Evolutionary conservation across 1,284 basidiomycete genomes (phyloP).

Genomic region (Pseudozyma flocculosa): DNA sequence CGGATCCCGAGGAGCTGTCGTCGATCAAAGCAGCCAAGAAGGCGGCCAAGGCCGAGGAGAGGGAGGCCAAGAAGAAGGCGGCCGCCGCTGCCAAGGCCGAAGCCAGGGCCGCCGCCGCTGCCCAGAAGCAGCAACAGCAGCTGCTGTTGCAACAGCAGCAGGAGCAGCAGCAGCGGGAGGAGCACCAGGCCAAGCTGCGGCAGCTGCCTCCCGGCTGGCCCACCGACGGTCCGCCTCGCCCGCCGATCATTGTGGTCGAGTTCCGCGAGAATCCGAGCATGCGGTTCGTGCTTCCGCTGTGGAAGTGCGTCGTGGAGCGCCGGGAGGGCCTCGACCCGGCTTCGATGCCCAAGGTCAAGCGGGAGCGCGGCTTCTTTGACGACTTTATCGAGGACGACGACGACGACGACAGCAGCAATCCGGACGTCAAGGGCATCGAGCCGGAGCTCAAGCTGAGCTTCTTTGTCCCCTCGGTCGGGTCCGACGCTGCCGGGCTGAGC

Average conservation of each 20-base stretch:
- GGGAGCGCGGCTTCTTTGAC: constrained; percentile 34
- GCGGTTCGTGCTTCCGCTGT: constrained; percentile 53
- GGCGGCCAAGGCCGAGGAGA: constrained; percentile 38
- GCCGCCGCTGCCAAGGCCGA: constrained; percentile 23
- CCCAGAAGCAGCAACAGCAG: constrained; percentile 13
- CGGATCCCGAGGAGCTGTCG: constrained; percentile 9
- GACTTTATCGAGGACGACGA: constrained; percentile 29
- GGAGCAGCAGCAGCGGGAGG: constrained; percentile 10
- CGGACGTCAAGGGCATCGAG: constrained; percentile 21
- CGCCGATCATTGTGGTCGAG: constrained; percentile 54
- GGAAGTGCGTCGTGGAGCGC: constrained; percentile 49
- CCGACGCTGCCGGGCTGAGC: constrained; percentile 44
- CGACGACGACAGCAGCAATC: constrained; percentile 18
- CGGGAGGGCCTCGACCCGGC: constrained; percentile 32
- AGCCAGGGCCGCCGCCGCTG: constrained; percentile 12
- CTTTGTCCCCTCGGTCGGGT: constrained; percentile 44
- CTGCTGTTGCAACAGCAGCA: constrained; percentile 17
- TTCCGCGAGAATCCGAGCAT: constrained; percentile 55
- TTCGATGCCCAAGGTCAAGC: constrained; percentile 29
- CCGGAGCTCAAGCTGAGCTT: constrained; percentile 42
- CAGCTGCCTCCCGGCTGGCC: constrained; percentile 39
- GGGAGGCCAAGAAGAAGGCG: constrained; percentile 33
- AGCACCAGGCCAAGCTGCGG: constrained; percentile 19
- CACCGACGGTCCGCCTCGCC: constrained; percentile 33
- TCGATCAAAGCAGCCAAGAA: constrained; percentile 33